phyloP scores from a whole-genome alignment of 345 rosid genomes.

The Hevea brasiliensis region DNA sequence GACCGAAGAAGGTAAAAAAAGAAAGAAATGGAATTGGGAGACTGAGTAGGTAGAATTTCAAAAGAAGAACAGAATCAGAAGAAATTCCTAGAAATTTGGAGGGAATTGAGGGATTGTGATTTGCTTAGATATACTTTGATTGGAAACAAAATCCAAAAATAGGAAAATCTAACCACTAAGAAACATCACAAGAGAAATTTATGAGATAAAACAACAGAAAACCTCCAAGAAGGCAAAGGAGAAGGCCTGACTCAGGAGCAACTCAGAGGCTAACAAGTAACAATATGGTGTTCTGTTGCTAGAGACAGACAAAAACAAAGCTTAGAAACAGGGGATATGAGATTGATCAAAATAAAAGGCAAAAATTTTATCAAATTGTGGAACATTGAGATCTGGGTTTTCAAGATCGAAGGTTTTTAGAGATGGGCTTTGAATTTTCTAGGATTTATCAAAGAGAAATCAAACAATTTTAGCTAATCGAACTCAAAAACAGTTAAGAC shows the following conservation, averaged over 20 bases:
- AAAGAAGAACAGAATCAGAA: not conserved
- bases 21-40: not conserved
- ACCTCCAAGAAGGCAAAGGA: not conserved
- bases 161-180: not conserved
- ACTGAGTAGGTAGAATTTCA: constrained; percentile 13
- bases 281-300: not conserved
- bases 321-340: constrained; percentile 13
- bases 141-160: not conserved
- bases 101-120: constrained; percentile 23
- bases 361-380: constrained; percentile 13
- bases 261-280: not conserved
- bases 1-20: not conserved
- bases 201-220: not conserved
- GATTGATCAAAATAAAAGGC: not conserved
- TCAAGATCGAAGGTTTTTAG: not conserved
- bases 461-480: not conserved
- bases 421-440: not conserved
- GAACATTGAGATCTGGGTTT: not conserved
- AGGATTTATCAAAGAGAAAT: not conserved
- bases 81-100: constrained; percentile 20
- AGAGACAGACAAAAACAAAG: not conserved
- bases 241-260: not conserved
- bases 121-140: not conserved
- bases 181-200: constrained; percentile 1
- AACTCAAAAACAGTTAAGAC: constrained; percentile 29